A percentile compares a stretch with the other conserved stretches of the same genome.
Conservation (phyloP, 2,329 filamentous ascomycete genomes). For the Trichoderma sp. region DNA sequence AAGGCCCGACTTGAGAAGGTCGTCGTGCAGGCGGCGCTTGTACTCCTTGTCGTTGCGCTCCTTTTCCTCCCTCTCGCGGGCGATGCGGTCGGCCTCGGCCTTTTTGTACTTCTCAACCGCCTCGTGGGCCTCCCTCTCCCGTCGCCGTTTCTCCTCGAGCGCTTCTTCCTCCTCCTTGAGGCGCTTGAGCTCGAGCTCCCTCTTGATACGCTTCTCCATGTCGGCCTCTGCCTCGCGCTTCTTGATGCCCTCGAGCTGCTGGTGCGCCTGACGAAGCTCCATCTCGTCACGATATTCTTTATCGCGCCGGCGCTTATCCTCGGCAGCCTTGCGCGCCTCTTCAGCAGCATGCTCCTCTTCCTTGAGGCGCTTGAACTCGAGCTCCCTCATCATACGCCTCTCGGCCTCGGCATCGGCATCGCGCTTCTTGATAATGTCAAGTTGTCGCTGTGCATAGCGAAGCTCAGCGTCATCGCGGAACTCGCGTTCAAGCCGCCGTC, state of each 20-base stretch:
- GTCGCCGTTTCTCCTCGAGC: slow-evolving; percentile 30
- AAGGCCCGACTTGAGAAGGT: slow-evolving; percentile 56
- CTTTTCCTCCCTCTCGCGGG: slow-evolving; percentile 46
- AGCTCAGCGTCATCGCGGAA: background rate
- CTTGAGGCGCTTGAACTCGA: slow-evolving; percentile 22
- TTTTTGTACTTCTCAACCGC: slow-evolving; percentile 50
- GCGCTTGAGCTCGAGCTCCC: slow-evolving; percentile 49
- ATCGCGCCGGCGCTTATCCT: slow-evolving; percentile 34
- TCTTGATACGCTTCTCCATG: slow-evolving; percentile 50
- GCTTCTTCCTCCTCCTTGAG: slow-evolving; percentile 39
- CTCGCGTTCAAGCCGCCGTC: background rate
- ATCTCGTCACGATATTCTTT: slow-evolving; percentile 46
- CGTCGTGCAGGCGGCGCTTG: slow-evolving; percentile 53
- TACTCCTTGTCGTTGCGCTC: slow-evolving; percentile 53
- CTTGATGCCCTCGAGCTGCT: slow-evolving; percentile 47
- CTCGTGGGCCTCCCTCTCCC: slow-evolving; percentile 14
- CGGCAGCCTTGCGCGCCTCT: background rate
- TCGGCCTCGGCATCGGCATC: background rate
- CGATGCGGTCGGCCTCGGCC: slow-evolving; percentile 45
- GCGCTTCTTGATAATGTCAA: background rate
- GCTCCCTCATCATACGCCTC: slow-evolving; percentile 31
- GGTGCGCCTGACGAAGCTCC: slow-evolving; percentile 49
- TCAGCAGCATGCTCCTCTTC: background rate
- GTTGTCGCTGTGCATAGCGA: background rate
- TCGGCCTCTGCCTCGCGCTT: slow-evolving; percentile 43